These are phyloP conservation scores for Moelleriella libera DNA, from an alignment of 2,329 filamentous ascomycete species.

Conservation along the genomic window DNA sequence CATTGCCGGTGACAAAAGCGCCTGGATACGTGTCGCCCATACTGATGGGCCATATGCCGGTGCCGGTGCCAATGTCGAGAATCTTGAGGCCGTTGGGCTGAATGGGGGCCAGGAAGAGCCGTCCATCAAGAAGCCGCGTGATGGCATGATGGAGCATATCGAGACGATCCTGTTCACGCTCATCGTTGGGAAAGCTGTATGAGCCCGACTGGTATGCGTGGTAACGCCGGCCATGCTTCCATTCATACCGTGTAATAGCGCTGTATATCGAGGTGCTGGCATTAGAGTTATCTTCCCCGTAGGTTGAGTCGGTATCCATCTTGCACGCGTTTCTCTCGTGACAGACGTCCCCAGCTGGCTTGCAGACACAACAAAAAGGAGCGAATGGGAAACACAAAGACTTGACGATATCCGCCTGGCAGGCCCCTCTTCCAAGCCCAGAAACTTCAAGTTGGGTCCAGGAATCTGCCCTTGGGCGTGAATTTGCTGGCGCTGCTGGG, in stretches of 20 bases:
- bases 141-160: conserved; percentile 23
- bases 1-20: conserved; percentile 22
- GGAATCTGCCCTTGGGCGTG: too few relatives aligned
- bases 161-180: conserved; percentile 22
- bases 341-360: neutral
- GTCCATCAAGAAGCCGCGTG: conserved; percentile 16
- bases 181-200: conserved; percentile 23
- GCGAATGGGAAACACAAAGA: neutral
- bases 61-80: conserved; percentile 30
- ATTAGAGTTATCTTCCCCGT: conserved; percentile 5
- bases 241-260: conserved; percentile 19
- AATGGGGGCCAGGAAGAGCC: conserved; percentile 22
- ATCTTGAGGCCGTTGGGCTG: conserved; percentile 21
- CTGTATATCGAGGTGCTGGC: conserved; percentile 15
- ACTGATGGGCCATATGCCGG: conserved; percentile 32
- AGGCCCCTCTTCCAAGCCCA: too few relatives aligned
- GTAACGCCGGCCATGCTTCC: conserved; percentile 26
- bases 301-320: conserved; percentile 6
- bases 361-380: neutral
- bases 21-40: conserved; percentile 21
- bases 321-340: neutral
- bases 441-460: too few relatives aligned
- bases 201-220: conserved; percentile 21
- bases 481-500: too few relatives aligned
- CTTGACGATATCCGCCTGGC: neutral